phyloP scores from a whole-genome alignment of 345 rosid species.

The Aegle marmelos region DNA sequence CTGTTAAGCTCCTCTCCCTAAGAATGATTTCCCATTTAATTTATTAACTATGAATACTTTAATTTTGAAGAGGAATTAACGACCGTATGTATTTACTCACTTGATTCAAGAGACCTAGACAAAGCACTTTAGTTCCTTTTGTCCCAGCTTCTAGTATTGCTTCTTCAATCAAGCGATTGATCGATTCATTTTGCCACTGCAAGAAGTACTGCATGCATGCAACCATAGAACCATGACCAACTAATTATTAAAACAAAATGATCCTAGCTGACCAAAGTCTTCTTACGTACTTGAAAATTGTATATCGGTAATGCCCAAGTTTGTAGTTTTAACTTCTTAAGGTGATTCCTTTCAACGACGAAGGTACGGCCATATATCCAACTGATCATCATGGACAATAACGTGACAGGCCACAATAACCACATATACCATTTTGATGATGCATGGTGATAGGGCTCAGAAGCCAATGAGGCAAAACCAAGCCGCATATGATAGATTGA shows the following conservation, averaged over 20 bases:
- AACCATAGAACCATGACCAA: too few relatives aligned
- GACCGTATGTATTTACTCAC: background rate
- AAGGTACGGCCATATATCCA: constrained; percentile 23
- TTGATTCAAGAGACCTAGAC: constrained; percentile 43
- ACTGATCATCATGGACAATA: constrained; percentile 21
- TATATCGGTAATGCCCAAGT: constrained; percentile 36
- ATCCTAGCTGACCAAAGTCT: too few relatives aligned
- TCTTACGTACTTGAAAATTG: constrained; percentile 27
- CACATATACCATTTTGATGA: constrained; percentile 27
- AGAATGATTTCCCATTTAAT: background rate
- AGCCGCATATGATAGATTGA: constrained; percentile 55
- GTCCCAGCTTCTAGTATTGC: constrained; percentile 36
- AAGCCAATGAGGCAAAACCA: constrained; percentile 53
- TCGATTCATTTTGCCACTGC: constrained; percentile 32
- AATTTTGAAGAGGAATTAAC: too few relatives aligned
- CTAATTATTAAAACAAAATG: too few relatives aligned
- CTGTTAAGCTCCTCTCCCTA: constrained; percentile 5
- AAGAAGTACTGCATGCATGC: constrained; percentile 27
- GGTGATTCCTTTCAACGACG: constrained; percentile 27
- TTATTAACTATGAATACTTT: too few relatives aligned
- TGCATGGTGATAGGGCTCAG: constrained; percentile 26
- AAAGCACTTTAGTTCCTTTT: constrained; percentile 38
- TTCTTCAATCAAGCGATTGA: constrained; percentile 39
- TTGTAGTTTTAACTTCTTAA: constrained; percentile 30
- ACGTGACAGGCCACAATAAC: constrained; percentile 39